Base-by-base conservation (phyloP, 768 basidiomycete genomes). In the Panaeolus cyanescens region DNA sequence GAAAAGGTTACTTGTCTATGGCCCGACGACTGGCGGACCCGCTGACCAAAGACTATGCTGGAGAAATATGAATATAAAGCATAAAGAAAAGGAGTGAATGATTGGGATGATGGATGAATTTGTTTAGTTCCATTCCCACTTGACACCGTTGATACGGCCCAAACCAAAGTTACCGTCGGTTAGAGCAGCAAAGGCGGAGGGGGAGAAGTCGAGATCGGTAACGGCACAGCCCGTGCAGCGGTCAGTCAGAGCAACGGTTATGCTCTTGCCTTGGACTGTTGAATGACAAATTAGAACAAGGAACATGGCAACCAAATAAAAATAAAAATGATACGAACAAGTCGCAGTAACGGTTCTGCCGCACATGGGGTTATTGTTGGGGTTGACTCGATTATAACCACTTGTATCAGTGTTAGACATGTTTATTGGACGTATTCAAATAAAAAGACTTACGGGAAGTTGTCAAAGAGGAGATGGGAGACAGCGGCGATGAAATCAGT, bases 351-450 rank as follows among this genome's bases (percentile, higher is more conserved):
- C 74, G 58, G 74, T 64, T 67, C 74, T 79, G 65, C 75, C 75
- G 70, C 93, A 94, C 58, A 94, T 71, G 32, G 92, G 91, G 77
- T 95, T 93, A 59, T 64, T 68, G 72, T 93, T 94, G 28, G 92
- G 89, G 78, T 94, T 85, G 5, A 55, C 77, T 25, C 82, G 81
- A 17, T 73, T 56, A 70, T 85, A 89, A 9, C 79, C 83, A 45
- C 89, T 91, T 28, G 56, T 36, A 34, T 19, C 20, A 60, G n/a
- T 58, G 32, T 56, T 55, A 33, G 36, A 56, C 36, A 50, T 10
- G 59, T 40, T 54, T 42, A 30, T 37, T 19, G 17, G 6, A 59
- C 20, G 37, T 5, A 5, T 5, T 5, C 4, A 36, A 39, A 34
- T 1, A 8, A 45, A 54, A 57, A 53, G 17, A 78, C 87, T 63